Evolutionary conservation across 495 filamentous ascomycete species (phyloP), one percentile per base, ranked within the genome.

Genomic region (Penicillium mononematosum): DNA sequence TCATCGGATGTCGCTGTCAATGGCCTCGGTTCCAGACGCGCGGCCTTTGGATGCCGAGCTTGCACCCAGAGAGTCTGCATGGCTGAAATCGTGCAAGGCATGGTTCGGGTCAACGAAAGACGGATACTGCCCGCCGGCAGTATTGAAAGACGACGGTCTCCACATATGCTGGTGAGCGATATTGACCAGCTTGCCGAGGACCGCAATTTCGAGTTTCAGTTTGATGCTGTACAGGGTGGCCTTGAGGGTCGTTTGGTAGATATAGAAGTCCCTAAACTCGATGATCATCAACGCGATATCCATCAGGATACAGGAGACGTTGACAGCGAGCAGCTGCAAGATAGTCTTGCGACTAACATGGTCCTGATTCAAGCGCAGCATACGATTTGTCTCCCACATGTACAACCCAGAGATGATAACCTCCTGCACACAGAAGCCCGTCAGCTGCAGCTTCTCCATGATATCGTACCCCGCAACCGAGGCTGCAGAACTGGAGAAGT

Each of bases 201-300:
- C 66, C 11, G 66, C 66, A 42, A 69, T 69, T 24, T 69, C 66
- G 52, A 69, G 43, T 54, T 69, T 69, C 36, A 69, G 55, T 36
- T 69, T 69, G 36, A 69, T 55, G 39, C 66, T 69, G 57, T 69
- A 69, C 14, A 69, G 49, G 4, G 64, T 69, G 2, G 66, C 66
- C 27, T 69, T 69, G 45, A 69, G 61, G 16, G 66, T 69, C 0
- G 66, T 69, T 34, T 69, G 66, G 53, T 65, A 69, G 51, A 69
- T 67, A 49, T 69, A 69, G 27, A 67, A 67, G 41, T 69, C 61
- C 61, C 59, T 67, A 24, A 69, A 69, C 58, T 69, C 66, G 44
- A 67, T 69, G 24, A 59, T 34, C 66, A 69, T 69, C 57, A 69
- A 44, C 1, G 66, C 66, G 22, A 69, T 67, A 53, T 69, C 66